Evolutionary conservation across 2,329 filamentous ascomycete species (phyloP).

Genomic region (Didymosphaeria variabile): DNA sequence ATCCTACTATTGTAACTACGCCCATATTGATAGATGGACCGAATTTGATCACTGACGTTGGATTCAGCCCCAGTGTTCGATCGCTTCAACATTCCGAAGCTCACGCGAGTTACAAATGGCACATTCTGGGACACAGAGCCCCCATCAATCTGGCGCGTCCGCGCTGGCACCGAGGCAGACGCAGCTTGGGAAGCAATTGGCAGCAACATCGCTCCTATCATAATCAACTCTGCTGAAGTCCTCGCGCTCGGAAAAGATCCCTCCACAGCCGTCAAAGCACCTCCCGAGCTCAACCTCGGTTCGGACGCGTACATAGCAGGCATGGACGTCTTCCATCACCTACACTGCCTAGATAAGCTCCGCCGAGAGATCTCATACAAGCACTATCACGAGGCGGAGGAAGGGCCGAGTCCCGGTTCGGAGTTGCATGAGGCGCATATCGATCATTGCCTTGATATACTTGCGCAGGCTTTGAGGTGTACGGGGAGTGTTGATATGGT

Average conservation of each 20-base stretch:
- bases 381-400: slow-evolving; percentile 15
- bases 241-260: slow-evolving; percentile 20
- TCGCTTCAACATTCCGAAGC: slow-evolving; percentile 16
- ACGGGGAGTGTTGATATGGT: slow-evolving; percentile 19
- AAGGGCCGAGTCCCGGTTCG: slow-evolving; percentile 10
- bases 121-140: slow-evolving; percentile 16
- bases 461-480: slow-evolving; percentile 16
- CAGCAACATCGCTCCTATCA: slow-evolving; percentile 18
- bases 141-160: slow-evolving; percentile 15
- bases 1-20: slow-evolving; percentile 15
- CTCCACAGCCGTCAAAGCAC: slow-evolving; percentile 15
- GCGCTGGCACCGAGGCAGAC: slow-evolving; percentile 14
- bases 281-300: slow-evolving; percentile 13
- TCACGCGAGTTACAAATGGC: slow-evolving; percentile 15
- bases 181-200: slow-evolving; percentile 17
- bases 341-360: slow-evolving; percentile 21
- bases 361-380: slow-evolving; percentile 17
- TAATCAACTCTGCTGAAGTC: slow-evolving; percentile 16
- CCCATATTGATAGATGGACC: background rate
- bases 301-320: slow-evolving; percentile 19
- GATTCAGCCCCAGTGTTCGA: slow-evolving; percentile 18
- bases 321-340: slow-evolving; percentile 22
- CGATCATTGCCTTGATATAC: slow-evolving; percentile 16
- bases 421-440: slow-evolving; percentile 19
- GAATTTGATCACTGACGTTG: background rate